These are phyloP conservation scores for Eimeria necatrix DNA, from an alignment of 169 alveolate genomes.

Conservation along the genomic window DNA sequence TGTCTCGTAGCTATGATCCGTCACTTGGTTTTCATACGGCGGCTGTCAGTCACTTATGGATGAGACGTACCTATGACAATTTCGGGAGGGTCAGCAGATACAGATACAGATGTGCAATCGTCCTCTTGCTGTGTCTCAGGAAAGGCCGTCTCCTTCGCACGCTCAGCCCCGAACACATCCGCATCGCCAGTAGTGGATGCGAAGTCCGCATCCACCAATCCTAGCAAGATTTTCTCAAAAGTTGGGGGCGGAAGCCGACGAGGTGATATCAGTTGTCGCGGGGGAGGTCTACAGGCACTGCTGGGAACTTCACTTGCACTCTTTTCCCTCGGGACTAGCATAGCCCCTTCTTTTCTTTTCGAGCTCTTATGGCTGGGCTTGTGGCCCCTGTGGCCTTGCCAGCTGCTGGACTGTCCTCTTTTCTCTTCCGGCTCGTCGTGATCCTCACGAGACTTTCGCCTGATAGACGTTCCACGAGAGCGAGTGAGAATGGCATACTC, in stretches of 20 bases:
- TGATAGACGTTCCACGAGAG: neutral
- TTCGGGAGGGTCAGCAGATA: slow-evolving; percentile 36
- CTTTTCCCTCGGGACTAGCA: neutral
- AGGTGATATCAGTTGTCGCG: slow-evolving; percentile 52
- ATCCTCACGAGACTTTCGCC: neutral
- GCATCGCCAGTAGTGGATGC: slow-evolving; percentile 32
- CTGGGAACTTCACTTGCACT: too few species aligned
- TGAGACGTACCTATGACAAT: neutral
- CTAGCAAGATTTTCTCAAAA: slow-evolving; percentile 69
- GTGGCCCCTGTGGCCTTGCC: slow-evolving; percentile 45
- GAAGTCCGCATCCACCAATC: slow-evolving; percentile 53
- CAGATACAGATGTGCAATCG: slow-evolving; percentile 22
- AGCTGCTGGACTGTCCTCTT: slow-evolving; percentile 30
- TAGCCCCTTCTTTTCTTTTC: neutral
- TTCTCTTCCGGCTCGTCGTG: neutral
- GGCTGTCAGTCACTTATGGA: too few species aligned
- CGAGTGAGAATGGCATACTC: neutral
- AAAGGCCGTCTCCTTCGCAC: neutral
- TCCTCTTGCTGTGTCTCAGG: neutral
- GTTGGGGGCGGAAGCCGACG: slow-evolving; percentile 77
- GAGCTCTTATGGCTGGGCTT: neutral
- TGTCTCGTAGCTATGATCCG: too few species aligned
- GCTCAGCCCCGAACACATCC: slow-evolving; percentile 30
- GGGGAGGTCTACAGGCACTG: slow-evolving; percentile 5
- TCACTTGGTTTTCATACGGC: too few species aligned